Conservation (phyloP, 2,329 filamentous ascomycete genomes). For the Coniochaeta prunicola region DNA sequence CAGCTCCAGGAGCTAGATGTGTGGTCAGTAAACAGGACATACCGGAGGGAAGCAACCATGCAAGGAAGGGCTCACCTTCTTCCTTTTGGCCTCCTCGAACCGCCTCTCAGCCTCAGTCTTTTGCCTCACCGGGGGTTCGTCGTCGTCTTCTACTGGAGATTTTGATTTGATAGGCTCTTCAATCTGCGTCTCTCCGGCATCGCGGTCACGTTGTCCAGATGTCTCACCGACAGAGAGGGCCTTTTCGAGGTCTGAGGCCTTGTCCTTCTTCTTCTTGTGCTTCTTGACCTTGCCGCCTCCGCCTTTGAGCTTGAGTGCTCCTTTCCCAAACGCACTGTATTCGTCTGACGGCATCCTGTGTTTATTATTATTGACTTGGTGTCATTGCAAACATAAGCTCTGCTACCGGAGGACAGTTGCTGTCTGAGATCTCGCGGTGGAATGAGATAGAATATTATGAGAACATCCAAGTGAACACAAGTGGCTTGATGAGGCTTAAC, state of each 20-base stretch:
- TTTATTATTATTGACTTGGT: background rate
- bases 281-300: constrained; percentile 42
- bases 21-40: background rate
- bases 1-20: constrained; percentile 65
- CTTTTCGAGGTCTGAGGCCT: constrained; percentile 39
- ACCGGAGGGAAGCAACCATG: background rate
- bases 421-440: background rate
- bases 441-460: background rate
- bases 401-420: background rate
- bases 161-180: background rate
- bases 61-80: constrained; percentile 42
- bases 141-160: constrained; percentile 10
- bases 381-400: background rate
- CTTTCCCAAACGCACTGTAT: constrained; percentile 58
- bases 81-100: constrained; percentile 73
- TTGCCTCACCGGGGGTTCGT: constrained; percentile 20
- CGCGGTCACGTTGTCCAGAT: constrained; percentile 10
- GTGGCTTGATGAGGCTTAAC: background rate
- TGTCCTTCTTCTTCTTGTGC: constrained; percentile 59
- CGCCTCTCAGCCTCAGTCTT: constrained; percentile 83
- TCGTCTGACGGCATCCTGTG: constrained; percentile 65
- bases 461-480: background rate
- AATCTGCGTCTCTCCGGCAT: constrained; percentile 9
- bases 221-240: constrained; percentile 25
- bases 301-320: constrained; percentile 82